phyloP scores from a whole-genome alignment of 208 protist species.

The Trypanosoma caninum region DNA sequence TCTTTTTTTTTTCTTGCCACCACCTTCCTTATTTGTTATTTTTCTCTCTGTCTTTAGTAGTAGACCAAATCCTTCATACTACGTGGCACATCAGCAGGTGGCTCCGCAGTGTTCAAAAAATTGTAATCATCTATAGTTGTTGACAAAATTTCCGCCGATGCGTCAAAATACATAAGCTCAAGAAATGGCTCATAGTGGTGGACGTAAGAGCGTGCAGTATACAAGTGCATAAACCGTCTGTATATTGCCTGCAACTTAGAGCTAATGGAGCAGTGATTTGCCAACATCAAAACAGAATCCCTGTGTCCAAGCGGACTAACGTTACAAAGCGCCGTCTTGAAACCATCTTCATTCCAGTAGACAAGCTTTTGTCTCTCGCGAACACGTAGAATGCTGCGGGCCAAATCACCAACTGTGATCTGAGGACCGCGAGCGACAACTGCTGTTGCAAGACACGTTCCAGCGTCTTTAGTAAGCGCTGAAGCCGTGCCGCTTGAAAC shows the following conservation, averaged over 20 bases:
- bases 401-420: conserved; percentile 92
- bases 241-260: conserved; percentile 72
- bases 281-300: conserved; percentile 90
- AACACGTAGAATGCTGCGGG: conserved; percentile 86
- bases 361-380: conserved; percentile 74
- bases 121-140: conserved; percentile 83
- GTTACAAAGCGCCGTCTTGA: conserved; percentile 95
- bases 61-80: conserved; percentile 86
- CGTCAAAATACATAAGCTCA: conserved; percentile 72
- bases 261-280: conserved; percentile 91
- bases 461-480: conserved; percentile 28
- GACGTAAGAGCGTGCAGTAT: conserved; percentile 86
- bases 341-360: conserved; percentile 96
- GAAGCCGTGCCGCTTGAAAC: conserved; percentile 27
- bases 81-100: conserved; percentile 38
- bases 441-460: conserved; percentile 79
- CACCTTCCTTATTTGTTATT: background rate
- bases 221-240: conserved; percentile 90
- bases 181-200: conserved; percentile 94
- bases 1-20: background rate
- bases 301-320: conserved; percentile 89
- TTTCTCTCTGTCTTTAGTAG: conserved; percentile 32
- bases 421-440: conserved; percentile 91
- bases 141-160: conserved; percentile 63
- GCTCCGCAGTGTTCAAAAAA: conserved; percentile 63